These are phyloP conservation scores for Boletus sp. DNA, from an alignment of 768 basidiomycete species.

Conservation along the genomic window DNA sequence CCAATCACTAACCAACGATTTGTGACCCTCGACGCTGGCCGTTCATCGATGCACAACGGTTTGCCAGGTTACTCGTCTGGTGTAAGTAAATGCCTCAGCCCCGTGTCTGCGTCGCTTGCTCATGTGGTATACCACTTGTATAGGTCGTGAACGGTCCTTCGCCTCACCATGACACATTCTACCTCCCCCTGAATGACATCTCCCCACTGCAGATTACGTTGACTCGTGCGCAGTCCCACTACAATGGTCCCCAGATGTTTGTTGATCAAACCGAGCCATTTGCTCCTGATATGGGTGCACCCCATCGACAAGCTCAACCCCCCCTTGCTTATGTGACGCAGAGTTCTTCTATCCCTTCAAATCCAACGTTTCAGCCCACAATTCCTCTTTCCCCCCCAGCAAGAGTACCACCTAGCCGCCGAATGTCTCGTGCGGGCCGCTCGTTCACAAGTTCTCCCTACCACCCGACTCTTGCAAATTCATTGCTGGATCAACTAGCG, in stretches of 20 bases:
- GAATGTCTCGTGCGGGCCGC: neutral
- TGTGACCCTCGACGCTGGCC: accelerated
- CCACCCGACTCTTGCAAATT: neutral
- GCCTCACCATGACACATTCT: neutral
- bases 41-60: no score
- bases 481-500: neutral
- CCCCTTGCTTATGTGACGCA: neutral
- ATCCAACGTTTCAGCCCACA: neutral
- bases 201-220: no score
- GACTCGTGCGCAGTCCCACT: neutral
- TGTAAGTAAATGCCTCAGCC: neutral
- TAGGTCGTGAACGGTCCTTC: neutral
- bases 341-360: neutral
- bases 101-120: neutral
- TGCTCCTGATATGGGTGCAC: neutral
- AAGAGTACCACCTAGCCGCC: no score
- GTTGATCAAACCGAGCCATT: neutral
- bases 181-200: neutral
- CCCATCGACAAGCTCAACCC: neutral
- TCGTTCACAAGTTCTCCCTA: neutral
- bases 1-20: neutral
- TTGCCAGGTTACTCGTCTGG: accelerated
- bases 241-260: neutral
- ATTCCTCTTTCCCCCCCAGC: no score
- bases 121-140: no score